Evolutionary conservation across 169 alveolate species (phyloP).

Genomic region (Cryptosporidium parvum): DNA sequence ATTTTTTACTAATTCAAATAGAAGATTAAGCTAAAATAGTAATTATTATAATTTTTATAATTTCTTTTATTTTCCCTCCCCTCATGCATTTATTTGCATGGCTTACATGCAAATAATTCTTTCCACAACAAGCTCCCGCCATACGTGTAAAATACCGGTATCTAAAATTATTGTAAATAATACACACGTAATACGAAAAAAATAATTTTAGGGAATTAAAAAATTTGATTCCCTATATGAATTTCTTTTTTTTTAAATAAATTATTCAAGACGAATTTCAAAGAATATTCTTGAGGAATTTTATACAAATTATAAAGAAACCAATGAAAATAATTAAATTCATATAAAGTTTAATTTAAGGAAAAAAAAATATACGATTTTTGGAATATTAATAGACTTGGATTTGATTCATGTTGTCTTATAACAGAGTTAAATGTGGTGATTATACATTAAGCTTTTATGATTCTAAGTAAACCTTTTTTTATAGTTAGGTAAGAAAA

Average conservation of each 20-base stretch:
- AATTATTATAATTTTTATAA: background rate
- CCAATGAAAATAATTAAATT: background rate
- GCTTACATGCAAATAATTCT: background rate
- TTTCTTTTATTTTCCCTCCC: background rate
- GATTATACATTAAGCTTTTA: background rate
- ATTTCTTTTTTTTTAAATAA: too few relatives aligned
- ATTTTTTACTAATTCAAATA: background rate
- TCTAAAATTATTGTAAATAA: constrained; percentile 14
- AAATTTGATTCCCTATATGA: background rate
- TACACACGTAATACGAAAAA: background rate
- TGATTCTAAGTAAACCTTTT: background rate
- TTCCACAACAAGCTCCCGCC: constrained; percentile 22
- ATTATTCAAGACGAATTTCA: too few relatives aligned
- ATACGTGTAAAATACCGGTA: constrained; percentile 38
- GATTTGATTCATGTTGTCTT: background rate
- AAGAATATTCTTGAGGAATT: background rate
- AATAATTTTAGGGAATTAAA: background rate
- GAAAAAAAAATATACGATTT: background rate
- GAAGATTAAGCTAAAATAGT: constrained; percentile 11
- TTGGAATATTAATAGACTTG: background rate
- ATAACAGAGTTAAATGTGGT: background rate
- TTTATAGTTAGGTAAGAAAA: background rate
- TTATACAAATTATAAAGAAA: background rate
- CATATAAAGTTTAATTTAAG: background rate
- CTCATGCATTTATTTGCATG: constrained; percentile 1